Evolutionary conservation across 345 rosid genomes (phyloP).

Genomic region (Alliaria petiolata): DNA sequence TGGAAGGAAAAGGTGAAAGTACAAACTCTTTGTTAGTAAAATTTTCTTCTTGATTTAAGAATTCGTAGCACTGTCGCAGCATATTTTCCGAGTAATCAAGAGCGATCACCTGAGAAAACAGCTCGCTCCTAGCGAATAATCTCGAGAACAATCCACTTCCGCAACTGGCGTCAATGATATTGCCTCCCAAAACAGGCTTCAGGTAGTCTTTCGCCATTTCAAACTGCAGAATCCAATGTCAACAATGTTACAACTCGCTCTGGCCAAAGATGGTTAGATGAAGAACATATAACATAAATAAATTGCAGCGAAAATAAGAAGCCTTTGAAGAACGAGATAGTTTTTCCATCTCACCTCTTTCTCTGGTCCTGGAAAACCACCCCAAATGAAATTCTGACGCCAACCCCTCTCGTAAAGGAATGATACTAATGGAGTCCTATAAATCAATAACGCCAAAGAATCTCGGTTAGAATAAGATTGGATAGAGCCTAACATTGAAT

Average conservation of each 20-base stretch:
- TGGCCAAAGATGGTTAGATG: neutral
- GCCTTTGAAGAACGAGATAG: neutral
- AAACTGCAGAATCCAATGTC: slow-evolving; percentile 44
- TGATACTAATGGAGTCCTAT: slow-evolving; percentile 61
- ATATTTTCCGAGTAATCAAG: slow-evolving; percentile 92
- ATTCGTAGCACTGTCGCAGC: slow-evolving; percentile 73
- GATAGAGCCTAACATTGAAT: neutral
- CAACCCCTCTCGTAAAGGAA: slow-evolving; percentile 92
- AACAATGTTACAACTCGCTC: neutral
- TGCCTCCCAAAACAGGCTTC: slow-evolving; percentile 76
- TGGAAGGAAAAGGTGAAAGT: neutral
- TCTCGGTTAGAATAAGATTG: slow-evolving; percentile 11
- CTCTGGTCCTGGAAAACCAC: slow-evolving; percentile 86
- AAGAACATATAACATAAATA: neutral
- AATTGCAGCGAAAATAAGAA: neutral
- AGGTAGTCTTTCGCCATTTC: slow-evolving; percentile 71
- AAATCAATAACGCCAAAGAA: slow-evolving; percentile 14
- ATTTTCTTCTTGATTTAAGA: slow-evolving; percentile 52
- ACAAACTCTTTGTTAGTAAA: slow-evolving; percentile 70
- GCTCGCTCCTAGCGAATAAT: slow-evolving; percentile 61
- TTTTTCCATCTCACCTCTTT: slow-evolving; percentile 56
- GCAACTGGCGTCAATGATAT: slow-evolving; percentile 84
- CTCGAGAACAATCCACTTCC: slow-evolving; percentile 87
- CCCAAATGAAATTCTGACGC: slow-evolving; percentile 76
- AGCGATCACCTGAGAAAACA: slow-evolving; percentile 71